Conservation (phyloP, 2,329 filamentous ascomycete genomes). For the Didymella pinodella region DNA sequence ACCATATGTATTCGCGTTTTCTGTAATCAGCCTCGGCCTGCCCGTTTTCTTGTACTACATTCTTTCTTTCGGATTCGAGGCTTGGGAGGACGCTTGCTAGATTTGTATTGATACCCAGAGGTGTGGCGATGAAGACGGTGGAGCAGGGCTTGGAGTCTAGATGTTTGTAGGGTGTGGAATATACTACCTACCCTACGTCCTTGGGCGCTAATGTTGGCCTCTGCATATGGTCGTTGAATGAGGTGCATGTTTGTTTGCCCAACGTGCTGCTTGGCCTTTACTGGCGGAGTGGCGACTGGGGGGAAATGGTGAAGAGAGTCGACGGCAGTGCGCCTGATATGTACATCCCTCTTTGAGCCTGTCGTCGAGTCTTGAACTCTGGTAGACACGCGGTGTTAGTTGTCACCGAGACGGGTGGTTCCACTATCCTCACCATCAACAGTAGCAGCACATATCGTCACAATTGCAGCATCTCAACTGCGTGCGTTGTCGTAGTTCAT, state of each 20-base stretch:
- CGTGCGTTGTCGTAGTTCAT: constrained; percentile 37
- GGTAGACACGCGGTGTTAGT: constrained; percentile 14
- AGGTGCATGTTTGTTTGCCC: constrained; percentile 1
- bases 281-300: constrained; percentile 7
- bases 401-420: not conserved
- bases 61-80: constrained; percentile 7
- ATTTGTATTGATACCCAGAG: constrained; percentile 45
- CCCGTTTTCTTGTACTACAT: constrained; percentile 9
- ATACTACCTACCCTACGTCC: constrained; percentile 17
- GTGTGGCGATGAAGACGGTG: constrained; percentile 32
- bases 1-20: constrained; percentile 4
- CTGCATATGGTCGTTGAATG: constrained; percentile 10
- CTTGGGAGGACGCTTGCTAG: constrained; percentile 20
- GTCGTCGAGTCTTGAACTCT: constrained; percentile 11
- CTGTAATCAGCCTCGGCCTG: constrained; percentile 15
- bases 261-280: constrained; percentile 11
- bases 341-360: constrained; percentile 19
- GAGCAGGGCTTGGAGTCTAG: constrained; percentile 27
- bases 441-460: not conserved
- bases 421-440: not conserved
- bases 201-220: constrained; percentile 17
- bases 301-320: constrained; percentile 13
- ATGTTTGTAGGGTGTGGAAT: constrained; percentile 17
- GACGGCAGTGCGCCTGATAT: constrained; percentile 5
- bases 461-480: constrained; percentile 29